These are phyloP conservation scores for Sanghuangporus sanghuang DNA, from an alignment of 1,284 basidiomycete genomes.

Conservation along the genomic window DNA sequence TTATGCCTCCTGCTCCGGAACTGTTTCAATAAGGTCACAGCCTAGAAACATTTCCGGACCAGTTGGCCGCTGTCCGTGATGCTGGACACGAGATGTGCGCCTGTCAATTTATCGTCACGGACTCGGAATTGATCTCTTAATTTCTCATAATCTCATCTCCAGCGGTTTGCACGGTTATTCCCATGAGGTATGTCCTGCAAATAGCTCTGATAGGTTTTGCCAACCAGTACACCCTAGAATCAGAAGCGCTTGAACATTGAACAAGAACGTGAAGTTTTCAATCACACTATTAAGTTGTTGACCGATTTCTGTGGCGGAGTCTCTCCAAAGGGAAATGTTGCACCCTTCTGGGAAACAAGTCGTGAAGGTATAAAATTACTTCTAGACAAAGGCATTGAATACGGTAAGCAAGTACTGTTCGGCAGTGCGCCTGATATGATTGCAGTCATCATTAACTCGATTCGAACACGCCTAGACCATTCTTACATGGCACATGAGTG, in stretches of 20 bases:
- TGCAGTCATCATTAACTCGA: background rate
- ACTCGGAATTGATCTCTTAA: background rate
- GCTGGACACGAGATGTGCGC: slow-evolving; percentile 64
- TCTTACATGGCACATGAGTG: slow-evolving; percentile 63
- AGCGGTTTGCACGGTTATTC: slow-evolving; percentile 73
- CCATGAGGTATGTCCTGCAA: slow-evolving; percentile 44
- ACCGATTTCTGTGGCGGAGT: slow-evolving; percentile 67
- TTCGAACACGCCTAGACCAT: slow-evolving; percentile 42
- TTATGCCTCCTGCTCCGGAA: background rate
- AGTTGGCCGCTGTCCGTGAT: slow-evolving; percentile 61
- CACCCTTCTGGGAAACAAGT: slow-evolving; percentile 79
- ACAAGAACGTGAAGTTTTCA: slow-evolving; percentile 70
- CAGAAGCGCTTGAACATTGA: slow-evolving; percentile 55
- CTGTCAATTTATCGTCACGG: background rate
- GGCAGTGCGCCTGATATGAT: background rate
- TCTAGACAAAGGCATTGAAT: slow-evolving; percentile 71
- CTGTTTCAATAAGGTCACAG: slow-evolving; percentile 45
- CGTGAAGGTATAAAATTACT: slow-evolving; percentile 63
- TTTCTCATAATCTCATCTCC: background rate
- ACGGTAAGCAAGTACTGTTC: slow-evolving; percentile 38
- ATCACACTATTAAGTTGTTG: slow-evolving; percentile 60
- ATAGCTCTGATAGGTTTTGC: background rate
- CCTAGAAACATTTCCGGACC: slow-evolving; percentile 62
- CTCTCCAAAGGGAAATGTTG: slow-evolving; percentile 62
- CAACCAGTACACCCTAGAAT: slow-evolving; percentile 37